These are phyloP conservation scores for Acrocalymma vagum DNA, from an alignment of 2,329 filamentous ascomycete genomes.

Conservation along the genomic window DNA sequence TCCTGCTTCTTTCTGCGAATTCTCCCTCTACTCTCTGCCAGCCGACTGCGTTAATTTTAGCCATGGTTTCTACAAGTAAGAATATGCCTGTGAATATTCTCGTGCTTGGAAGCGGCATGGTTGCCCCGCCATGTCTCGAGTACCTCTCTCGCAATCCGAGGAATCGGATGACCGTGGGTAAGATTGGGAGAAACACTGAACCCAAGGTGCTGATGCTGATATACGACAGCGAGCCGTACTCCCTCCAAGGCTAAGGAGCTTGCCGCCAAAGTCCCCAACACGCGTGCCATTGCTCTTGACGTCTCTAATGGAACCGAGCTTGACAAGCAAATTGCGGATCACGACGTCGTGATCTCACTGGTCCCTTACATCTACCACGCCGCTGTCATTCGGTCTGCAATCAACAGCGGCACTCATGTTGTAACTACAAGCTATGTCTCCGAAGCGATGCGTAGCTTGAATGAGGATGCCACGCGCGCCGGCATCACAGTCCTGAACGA, in stretches of 20 bases:
- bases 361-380: conserved; percentile 18
- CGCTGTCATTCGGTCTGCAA: conserved; percentile 14
- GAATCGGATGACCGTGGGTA: conserved; percentile 17
- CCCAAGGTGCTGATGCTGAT: background rate
- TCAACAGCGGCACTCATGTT: conserved; percentile 13
- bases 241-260: conserved; percentile 8
- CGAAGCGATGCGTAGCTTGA: conserved; percentile 16
- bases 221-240: conserved; percentile 10
- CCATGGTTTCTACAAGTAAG: too few species aligned
- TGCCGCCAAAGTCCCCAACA: conserved; percentile 5
- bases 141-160: conserved; percentile 16
- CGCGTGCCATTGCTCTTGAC: conserved; percentile 14
- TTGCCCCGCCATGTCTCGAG: conserved; percentile 17
- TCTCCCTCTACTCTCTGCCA: too few species aligned
- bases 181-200: background rate
- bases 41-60: too few species aligned
- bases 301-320: conserved; percentile 7
- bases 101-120: conserved; percentile 19
- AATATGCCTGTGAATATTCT: too few species aligned
- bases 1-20: too few species aligned
- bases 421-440: conserved; percentile 20
- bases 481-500: conserved; percentile 31
- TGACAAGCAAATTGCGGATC: conserved; percentile 12
- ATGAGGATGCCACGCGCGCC: conserved; percentile 52
- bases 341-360: conserved; percentile 18